A percentile compares a stretch with the other conserved stretches of the same genome.
phyloP scores from a whole-genome alignment of 139 green algal genomes.

The Pseudopediastrum boryanum region DNA sequence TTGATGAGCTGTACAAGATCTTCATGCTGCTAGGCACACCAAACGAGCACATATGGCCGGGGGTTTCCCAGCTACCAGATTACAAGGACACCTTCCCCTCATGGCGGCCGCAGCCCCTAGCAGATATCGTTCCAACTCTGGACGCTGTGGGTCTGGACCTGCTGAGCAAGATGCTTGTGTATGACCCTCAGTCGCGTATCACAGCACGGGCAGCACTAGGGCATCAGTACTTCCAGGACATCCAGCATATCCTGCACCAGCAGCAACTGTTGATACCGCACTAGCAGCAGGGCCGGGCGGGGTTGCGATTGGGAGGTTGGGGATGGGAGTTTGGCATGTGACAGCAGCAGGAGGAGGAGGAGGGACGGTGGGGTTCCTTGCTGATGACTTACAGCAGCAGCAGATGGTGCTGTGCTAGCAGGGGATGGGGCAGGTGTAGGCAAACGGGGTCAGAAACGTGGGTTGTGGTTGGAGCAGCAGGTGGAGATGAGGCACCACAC shows the following conservation, averaged over 20 bases:
- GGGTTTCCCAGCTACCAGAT: slow-evolving; percentile 68
- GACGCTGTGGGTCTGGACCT: slow-evolving; percentile 73
- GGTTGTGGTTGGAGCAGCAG: too few relatives aligned
- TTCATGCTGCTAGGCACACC: slow-evolving; percentile 88
- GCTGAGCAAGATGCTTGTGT: slow-evolving; percentile 75
- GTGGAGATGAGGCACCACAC: too few relatives aligned
- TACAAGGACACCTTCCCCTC: slow-evolving; percentile 84
- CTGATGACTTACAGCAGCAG: too few relatives aligned
- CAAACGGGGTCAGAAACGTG: too few relatives aligned
- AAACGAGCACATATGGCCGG: slow-evolving; percentile 73
- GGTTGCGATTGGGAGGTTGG: too few relatives aligned
- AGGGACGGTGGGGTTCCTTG: too few relatives aligned
- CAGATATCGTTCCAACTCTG: slow-evolving; percentile 72
- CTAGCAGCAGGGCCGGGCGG: too few relatives aligned
- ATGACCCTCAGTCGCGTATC: slow-evolving; percentile 65
- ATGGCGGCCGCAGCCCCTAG: slow-evolving; percentile 43
- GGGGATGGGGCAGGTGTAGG: too few relatives aligned
- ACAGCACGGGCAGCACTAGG: slow-evolving; percentile 66
- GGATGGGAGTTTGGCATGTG: too few relatives aligned
- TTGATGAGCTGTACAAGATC: slow-evolving; percentile 92
- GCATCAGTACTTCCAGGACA: slow-evolving; percentile 83
- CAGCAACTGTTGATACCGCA: neutral
- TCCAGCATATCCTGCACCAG: slow-evolving; percentile 33
- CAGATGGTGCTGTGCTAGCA: too few relatives aligned
- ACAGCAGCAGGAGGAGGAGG: too few relatives aligned